phyloP scores from a whole-genome alignment of 306 rosid genomes.

The Trifolium subterraneum region DNA sequence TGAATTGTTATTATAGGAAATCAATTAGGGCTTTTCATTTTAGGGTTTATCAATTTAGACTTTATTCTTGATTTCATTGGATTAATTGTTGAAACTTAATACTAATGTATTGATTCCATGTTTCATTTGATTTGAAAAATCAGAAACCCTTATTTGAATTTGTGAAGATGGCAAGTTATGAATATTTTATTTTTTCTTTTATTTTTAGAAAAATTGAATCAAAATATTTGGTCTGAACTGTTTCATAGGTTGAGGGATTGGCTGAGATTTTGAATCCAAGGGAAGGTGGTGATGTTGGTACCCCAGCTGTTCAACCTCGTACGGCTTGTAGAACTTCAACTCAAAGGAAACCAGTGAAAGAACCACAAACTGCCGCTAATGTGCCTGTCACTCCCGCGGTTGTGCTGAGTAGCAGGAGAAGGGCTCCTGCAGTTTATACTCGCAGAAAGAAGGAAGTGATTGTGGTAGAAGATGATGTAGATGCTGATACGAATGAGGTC shows the following conservation, averaged over 20 bases:
- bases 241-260: conserved; percentile 81
- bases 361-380: conserved; percentile 41
- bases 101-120: not conserved
- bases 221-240: not conserved
- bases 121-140: not conserved
- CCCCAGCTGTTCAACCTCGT: conserved; percentile 42
- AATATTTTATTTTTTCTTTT: not conserved
- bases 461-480: conserved; percentile 5
- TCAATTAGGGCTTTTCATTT: not conserved
- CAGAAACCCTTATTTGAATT: not conserved
- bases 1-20: not conserved
- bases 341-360: conserved; percentile 52
- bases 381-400: conserved; percentile 43
- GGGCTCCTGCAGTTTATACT: conserved; percentile 42
- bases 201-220: not conserved
- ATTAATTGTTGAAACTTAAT: not conserved
- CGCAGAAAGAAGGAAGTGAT: conserved; percentile 51
- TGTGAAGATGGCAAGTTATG: not conserved
- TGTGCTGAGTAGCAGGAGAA: conserved; percentile 38
- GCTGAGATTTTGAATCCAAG: conserved; percentile 58
- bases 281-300: conserved; percentile 43
- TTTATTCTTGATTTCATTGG: not conserved
- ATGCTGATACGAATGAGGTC: conserved; percentile 23
- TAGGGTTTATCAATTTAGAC: no score
- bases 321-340: conserved; percentile 58